Conservation (phyloP, 2,329 filamentous ascomycete species). For the Verticillium zaregamsianum region DNA sequence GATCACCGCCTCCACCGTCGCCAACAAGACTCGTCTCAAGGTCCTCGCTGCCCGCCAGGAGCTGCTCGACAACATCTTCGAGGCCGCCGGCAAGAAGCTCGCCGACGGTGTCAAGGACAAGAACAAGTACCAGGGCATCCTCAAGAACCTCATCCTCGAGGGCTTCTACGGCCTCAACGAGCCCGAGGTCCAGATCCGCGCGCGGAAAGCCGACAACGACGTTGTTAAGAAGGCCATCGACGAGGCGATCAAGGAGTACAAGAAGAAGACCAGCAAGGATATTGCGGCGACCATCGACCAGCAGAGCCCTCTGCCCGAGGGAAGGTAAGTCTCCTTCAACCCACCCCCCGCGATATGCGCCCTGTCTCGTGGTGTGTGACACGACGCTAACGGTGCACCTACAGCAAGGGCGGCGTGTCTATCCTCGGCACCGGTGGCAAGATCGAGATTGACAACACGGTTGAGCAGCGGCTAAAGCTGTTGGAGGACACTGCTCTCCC, state of each 20-base stretch:
- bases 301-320: slow-evolving; percentile 72
- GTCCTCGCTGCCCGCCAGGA: slow-evolving; percentile 85
- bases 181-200: slow-evolving; percentile 68
- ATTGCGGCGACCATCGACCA: slow-evolving; percentile 71
- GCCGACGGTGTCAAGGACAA: slow-evolving; percentile 60
- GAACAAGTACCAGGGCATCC: slow-evolving; percentile 67
- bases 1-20: slow-evolving; percentile 91
- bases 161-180: slow-evolving; percentile 86
- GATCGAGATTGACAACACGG: slow-evolving; percentile 98
- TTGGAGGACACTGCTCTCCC: slow-evolving; percentile 84
- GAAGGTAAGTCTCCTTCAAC: slow-evolving; percentile 59
- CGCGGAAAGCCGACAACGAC: slow-evolving; percentile 74
- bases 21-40: slow-evolving; percentile 92
- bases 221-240: slow-evolving; percentile 73
- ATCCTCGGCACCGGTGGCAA: slow-evolving; percentile 82
- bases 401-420: slow-evolving; percentile 76
- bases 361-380: background rate
- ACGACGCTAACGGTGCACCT: background rate
- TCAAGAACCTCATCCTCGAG: slow-evolving; percentile 83
- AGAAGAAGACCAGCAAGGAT: slow-evolving; percentile 70
- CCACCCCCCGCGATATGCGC: background rate
- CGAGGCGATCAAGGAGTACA: slow-evolving; percentile 76
- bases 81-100: slow-evolving; percentile 71
- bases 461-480: slow-evolving; percentile 83
- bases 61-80: slow-evolving; percentile 86